phyloP scores from a whole-genome alignment of 305 asterid species.

The Solanum aculeatissimum region DNA sequence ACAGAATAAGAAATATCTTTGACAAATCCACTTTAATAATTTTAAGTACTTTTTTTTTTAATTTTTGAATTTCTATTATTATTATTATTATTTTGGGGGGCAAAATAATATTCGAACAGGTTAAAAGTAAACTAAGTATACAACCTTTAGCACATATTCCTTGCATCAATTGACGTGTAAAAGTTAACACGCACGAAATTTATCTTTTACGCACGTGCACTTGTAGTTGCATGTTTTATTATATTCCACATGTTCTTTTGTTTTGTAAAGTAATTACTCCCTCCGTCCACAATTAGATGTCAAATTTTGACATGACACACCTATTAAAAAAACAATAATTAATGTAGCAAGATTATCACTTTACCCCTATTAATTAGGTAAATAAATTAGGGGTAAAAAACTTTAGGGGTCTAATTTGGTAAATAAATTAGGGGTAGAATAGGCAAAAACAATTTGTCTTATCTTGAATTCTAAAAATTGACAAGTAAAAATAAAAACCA shows the following conservation, averaged over 20 bases:
- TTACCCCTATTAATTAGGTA: too few species aligned
- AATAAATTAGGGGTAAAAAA: too few species aligned
- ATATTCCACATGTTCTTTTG: neutral
- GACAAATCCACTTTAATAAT: neutral
- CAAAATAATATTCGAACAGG: neutral
- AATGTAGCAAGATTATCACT: too few species aligned
- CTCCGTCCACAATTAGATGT: too few species aligned
- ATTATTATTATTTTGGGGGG: neutral
- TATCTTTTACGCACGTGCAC: neutral
- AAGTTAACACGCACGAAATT: neutral
- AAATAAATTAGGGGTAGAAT: too few species aligned
- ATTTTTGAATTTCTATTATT: neutral
- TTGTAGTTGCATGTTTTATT: neutral
- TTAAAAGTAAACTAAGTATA: neutral
- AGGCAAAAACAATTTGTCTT: too few species aligned
- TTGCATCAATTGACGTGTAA: neutral
- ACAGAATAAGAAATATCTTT: neutral
- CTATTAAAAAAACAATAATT: too few species aligned
- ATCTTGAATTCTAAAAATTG: too few species aligned
- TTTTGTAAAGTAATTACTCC: neutral
- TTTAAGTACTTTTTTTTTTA: neutral
- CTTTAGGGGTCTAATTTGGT: too few species aligned
- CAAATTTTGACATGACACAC: too few species aligned
- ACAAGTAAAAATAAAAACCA: too few species aligned
- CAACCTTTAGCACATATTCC: neutral